Conservation (phyloP, 2,329 filamentous ascomycete genomes). For the Talaromyces verruculosus region DNA sequence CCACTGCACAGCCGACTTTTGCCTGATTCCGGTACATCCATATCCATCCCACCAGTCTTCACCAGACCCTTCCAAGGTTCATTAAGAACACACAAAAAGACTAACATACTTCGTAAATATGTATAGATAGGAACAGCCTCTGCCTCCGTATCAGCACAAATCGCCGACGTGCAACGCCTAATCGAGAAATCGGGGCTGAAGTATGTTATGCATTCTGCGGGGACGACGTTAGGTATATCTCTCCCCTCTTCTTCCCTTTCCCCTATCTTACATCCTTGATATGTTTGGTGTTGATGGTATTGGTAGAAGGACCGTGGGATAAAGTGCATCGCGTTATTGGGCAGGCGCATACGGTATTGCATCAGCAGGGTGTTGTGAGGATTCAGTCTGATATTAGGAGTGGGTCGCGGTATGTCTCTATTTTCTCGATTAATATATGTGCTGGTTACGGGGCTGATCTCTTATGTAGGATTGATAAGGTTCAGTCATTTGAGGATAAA, state of each 20-base stretch:
- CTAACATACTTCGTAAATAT: no score
- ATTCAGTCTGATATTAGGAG: constrained; percentile 88
- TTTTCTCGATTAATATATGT: constrained; percentile 1
- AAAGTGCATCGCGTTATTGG: constrained; percentile 81
- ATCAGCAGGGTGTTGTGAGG: constrained; percentile 71
- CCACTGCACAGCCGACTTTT: constrained; percentile 84
- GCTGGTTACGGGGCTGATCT: not conserved
- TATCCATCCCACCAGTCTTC: not conserved
- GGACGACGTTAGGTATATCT: constrained; percentile 82
- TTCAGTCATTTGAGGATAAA: constrained; percentile 77
- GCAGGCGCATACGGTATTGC: constrained; percentile 78
- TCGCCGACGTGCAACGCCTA: constrained; percentile 84
- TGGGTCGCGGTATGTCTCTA: constrained; percentile 64
- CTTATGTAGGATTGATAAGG: constrained; percentile 73
- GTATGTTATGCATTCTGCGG: constrained; percentile 89
- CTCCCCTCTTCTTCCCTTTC: not conserved
- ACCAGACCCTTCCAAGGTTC: not conserved
- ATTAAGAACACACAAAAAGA: no score
- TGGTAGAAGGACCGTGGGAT: constrained; percentile 83
- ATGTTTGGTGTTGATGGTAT: not conserved
- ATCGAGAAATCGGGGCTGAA: constrained; percentile 76
- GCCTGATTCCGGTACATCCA: constrained; percentile 62
- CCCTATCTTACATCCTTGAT: not conserved
- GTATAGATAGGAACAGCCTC: constrained; percentile 73
- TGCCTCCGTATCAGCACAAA: constrained; percentile 74